Percentiles rank a stretch among this genome's conserved stretches.
phyloP scores from a whole-genome alignment of 2,329 filamentous ascomycete genomes.

The Graphilbum fragrans region DNA sequence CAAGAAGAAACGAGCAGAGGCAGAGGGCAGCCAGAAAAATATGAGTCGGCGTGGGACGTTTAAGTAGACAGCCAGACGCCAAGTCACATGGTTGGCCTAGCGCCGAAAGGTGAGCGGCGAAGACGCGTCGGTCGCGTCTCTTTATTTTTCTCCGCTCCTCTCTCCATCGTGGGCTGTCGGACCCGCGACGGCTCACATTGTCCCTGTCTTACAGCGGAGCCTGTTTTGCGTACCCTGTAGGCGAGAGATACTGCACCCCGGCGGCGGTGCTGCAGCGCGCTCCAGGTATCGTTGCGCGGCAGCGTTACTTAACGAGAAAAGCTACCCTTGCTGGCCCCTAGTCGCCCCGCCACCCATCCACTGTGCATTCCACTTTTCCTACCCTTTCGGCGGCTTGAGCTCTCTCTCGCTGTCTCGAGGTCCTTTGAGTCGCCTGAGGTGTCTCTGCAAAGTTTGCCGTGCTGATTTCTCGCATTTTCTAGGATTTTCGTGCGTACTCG shows the following conservation, averaged over 20 bases:
- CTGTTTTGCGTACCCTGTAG: no score
- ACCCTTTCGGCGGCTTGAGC: no score
- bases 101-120: conserved; percentile 4
- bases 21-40: conserved; percentile 5
- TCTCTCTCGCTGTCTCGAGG: background rate
- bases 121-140: conserved; percentile 11
- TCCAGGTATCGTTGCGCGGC: no score
- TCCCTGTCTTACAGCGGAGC: background rate
- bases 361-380: conserved; percentile 3
- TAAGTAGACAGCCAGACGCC: conserved; percentile 12
- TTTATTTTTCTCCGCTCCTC: background rate
- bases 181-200: no score
- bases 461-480: no score
- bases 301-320: no score
- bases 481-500: no score
- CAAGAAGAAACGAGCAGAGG: background rate
- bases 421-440: no score
- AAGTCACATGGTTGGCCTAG: conserved; percentile 10
- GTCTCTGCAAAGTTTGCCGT: no score
- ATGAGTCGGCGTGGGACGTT: conserved; percentile 7
- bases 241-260: no score
- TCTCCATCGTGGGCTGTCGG: background rate
- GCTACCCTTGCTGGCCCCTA: background rate
- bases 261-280: no score
- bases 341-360: conserved; percentile 6